Conservation (phyloP, 331 rosid species). For the Quercus lobata region DNA sequence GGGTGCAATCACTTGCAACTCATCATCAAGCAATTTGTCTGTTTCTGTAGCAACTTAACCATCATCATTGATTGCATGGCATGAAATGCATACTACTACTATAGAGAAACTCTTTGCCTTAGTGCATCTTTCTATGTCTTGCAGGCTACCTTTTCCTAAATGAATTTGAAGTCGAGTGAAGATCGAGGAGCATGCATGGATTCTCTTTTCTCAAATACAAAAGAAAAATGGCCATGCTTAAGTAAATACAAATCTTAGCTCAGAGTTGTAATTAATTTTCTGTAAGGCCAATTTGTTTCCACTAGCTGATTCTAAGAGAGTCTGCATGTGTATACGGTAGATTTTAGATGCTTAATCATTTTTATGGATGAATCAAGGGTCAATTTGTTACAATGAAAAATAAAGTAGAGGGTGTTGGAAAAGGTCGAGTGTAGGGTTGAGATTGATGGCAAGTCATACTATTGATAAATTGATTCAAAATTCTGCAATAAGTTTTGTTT, state of each 20-base stretch:
- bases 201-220: background rate
- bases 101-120: background rate
- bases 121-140: background rate
- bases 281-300: background rate
- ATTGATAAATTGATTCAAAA: no score
- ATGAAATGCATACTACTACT: background rate
- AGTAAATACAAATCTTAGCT: background rate
- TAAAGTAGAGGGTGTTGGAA: background rate
- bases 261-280: background rate
- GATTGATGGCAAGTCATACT: background rate
- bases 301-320: background rate
- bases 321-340: background rate
- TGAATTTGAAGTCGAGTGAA: background rate
- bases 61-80: background rate
- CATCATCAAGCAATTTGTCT: background rate
- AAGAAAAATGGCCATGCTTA: background rate
- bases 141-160: conserved; percentile 21
- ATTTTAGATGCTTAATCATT: background rate
- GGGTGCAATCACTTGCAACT: background rate
- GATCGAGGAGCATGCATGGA: background rate
- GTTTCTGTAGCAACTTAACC: background rate
- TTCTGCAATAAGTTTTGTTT: no score
- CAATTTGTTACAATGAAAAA: background rate
- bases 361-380: background rate
- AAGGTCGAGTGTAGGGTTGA: background rate